These are phyloP conservation scores for Scleromitrula shiraiana DNA, from an alignment of 2,329 filamentous ascomycete species.

Conservation along the genomic window DNA sequence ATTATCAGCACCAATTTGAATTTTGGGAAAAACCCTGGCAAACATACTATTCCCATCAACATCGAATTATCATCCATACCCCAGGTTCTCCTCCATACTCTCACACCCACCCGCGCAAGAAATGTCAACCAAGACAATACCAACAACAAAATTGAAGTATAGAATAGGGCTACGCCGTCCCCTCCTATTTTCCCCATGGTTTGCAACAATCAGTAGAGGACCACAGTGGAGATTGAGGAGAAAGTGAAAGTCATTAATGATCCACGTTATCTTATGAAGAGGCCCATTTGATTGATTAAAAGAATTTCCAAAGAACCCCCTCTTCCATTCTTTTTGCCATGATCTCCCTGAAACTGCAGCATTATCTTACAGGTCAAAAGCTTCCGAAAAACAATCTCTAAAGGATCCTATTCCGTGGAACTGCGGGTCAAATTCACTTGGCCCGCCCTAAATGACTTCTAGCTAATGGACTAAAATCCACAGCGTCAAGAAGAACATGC, in stretches of 20 bases:
- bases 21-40: not conserved
- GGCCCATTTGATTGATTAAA: not conserved
- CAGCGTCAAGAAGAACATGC: too few species aligned
- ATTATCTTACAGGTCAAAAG: not conserved
- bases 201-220: not conserved
- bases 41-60: constrained; percentile 24
- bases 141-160: constrained; percentile 22
- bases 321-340: not conserved
- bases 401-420: too few species aligned
- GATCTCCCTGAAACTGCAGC: not conserved
- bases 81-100: constrained; percentile 23
- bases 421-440: too few species aligned
- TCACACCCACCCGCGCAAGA: constrained; percentile 17
- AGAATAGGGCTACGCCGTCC: constrained; percentile 23
- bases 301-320: not conserved
- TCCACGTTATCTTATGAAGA: not conserved
- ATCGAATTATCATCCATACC: constrained; percentile 26
- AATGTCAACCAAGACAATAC: constrained; percentile 22
- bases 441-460: too few species aligned
- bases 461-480: too few species aligned
- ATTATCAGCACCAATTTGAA: not conserved
- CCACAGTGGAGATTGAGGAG: not conserved
- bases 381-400: not conserved
- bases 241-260: not conserved
- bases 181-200: constrained; percentile 23